A percentile compares a stretch with the other conserved stretches of the same genome.
Conservation (phyloP, 2,329 filamentous ascomycete genomes). For the Fusarium illudens region DNA sequence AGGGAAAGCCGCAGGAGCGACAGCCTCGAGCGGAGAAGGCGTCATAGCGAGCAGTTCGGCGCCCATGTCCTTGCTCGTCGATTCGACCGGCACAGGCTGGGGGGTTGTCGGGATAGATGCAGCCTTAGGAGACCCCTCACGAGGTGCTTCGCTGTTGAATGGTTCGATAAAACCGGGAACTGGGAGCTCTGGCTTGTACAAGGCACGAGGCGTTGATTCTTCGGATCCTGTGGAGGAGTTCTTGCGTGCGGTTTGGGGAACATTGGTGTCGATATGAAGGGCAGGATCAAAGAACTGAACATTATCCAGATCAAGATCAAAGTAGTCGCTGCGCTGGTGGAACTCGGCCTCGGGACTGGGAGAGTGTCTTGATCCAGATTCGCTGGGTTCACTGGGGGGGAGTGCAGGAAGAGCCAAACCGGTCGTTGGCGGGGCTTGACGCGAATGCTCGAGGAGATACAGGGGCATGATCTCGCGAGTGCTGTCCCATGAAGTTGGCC, state of each 20-base stretch:
- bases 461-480: conserved; percentile 80
- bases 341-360: conserved; percentile 45
- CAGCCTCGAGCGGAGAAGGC: conserved; percentile 46
- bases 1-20: conserved; percentile 34
- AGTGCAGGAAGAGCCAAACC: conserved; percentile 59
- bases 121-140: neutral
- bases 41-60: conserved; percentile 53
- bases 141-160: neutral
- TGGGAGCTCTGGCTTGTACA: conserved; percentile 45
- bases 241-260: conserved; percentile 43
- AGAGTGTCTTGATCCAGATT: conserved; percentile 48
- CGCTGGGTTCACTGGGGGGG: conserved; percentile 56
- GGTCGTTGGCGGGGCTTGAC: conserved; percentile 48
- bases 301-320: conserved; percentile 33
- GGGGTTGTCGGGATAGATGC: conserved; percentile 35
- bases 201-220: conserved; percentile 74
- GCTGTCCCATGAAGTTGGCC: conserved; percentile 69
- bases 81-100: conserved; percentile 51
- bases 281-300: conserved; percentile 32
- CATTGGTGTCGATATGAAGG: conserved; percentile 54
- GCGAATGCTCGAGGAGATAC: conserved; percentile 76
- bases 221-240: conserved; percentile 67
- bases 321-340: conserved; percentile 41
- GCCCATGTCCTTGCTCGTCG: conserved; percentile 54
- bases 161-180: neutral